A percentile compares a stretch with the other conserved stretches of the same genome.
Conservation (phyloP, 495 filamentous ascomycete genomes). For the Neurospora africana region DNA sequence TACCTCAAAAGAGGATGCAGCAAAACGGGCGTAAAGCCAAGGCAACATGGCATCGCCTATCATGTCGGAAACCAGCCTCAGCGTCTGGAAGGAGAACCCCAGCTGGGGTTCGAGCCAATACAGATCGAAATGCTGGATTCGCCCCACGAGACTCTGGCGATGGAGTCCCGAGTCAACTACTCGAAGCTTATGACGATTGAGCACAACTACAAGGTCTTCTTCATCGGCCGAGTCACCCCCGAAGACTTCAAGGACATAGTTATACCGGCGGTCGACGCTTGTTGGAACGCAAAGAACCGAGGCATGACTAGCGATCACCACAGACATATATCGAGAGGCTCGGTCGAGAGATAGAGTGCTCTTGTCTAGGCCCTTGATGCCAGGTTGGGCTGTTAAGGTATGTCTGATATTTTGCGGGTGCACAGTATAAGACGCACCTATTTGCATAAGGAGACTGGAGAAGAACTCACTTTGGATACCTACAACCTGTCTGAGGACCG, state of each 20-base stretch:
- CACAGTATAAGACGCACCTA: neutral
- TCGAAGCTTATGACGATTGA: conserved; percentile 37
- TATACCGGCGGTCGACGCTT: conserved; percentile 30
- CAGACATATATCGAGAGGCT: neutral
- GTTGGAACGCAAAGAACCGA: conserved; percentile 33
- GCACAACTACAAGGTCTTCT: conserved; percentile 37
- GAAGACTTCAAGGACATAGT: conserved; percentile 27
- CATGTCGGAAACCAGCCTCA: conserved; percentile 17
- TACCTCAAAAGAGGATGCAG: conserved; percentile 34
- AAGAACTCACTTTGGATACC: neutral
- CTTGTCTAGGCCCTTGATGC: neutral
- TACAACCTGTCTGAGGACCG: neutral
- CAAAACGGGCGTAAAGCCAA: conserved; percentile 35
- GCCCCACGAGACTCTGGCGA: conserved; percentile 28
- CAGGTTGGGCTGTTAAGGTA: neutral
- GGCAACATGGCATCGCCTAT: conserved; percentile 37
- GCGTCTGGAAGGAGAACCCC: conserved; percentile 26
- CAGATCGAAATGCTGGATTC: conserved; percentile 22
- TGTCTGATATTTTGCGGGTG: neutral
- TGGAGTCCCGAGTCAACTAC: conserved; percentile 37
- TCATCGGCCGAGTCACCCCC: conserved; percentile 28
- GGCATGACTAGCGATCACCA: neutral
- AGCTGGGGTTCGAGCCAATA: conserved; percentile 31
- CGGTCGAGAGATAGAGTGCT: neutral
- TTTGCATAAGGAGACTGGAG: neutral